Evolutionary conservation across 2,329 filamentous ascomycete species (phyloP).

Genomic region (Ascochyta clinopodiicola): DNA sequence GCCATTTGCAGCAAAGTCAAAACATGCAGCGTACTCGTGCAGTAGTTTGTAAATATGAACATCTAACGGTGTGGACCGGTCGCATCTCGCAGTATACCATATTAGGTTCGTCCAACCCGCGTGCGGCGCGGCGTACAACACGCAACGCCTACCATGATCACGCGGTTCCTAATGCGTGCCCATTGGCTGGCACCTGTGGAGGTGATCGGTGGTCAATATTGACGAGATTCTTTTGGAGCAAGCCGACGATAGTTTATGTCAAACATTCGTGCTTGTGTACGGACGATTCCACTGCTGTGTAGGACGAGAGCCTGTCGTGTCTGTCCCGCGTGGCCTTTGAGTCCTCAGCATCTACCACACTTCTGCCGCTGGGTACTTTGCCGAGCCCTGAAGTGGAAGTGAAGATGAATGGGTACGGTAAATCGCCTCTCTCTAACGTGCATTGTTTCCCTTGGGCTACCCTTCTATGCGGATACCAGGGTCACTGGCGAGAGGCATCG

Average conservation of each 20-base stretch:
- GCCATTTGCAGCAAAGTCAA: background rate
- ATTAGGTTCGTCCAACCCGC: background rate
- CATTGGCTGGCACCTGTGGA: background rate
- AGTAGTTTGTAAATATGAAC: too few species aligned
- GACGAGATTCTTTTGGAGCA: background rate
- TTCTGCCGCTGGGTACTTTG: slow-evolving; percentile 3
- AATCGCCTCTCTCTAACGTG: slow-evolving; percentile 13
- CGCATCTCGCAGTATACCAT: background rate
- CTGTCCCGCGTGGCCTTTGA: slow-evolving; percentile 4
- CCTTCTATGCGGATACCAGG: slow-evolving; percentile 15
- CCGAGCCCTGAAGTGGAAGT: background rate
- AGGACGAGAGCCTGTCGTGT: background rate
- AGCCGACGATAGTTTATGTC: background rate
- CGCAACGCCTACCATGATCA: background rate
- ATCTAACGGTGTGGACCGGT: background rate
- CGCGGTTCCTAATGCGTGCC: background rate
- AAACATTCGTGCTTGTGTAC: background rate
- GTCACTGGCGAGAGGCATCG: slow-evolving; percentile 50
- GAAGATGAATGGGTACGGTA: background rate
- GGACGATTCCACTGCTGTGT: background rate
- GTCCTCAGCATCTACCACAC: background rate
- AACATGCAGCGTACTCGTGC: background rate
- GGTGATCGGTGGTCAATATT: too few species aligned
- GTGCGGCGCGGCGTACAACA: background rate
- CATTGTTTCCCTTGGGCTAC: slow-evolving; percentile 1